These are phyloP conservation scores for Sclerotinia trifoliorum DNA, from an alignment of 2,329 filamentous ascomycete genomes.

Conservation along the genomic window DNA sequence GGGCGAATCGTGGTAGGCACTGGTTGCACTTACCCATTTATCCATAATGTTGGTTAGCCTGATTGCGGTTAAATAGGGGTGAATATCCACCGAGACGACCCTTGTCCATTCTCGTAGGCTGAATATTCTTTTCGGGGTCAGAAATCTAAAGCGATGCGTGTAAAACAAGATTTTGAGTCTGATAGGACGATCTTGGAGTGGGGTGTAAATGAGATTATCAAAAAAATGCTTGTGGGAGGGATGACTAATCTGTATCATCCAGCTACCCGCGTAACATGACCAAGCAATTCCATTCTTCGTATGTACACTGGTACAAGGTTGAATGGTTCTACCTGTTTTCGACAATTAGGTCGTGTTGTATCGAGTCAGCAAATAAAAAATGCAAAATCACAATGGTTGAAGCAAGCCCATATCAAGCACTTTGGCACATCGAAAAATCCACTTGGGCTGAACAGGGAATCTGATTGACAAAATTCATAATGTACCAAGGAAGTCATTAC, in stretches of 20 bases:
- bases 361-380: neutral
- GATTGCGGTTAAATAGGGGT: constrained; percentile 20
- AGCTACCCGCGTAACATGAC: neutral
- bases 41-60: neutral
- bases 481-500: neutral
- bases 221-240: too few species aligned
- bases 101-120: constrained; percentile 11
- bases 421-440: neutral
- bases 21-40: constrained; percentile 20
- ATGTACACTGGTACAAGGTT: constrained; percentile 2
- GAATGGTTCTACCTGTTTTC: neutral
- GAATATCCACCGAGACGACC: neutral
- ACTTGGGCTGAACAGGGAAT: neutral
- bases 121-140: neutral
- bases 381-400: neutral
- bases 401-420: neutral
- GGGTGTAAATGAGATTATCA: too few species aligned
- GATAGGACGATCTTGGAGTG: too few species aligned
- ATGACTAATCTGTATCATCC: neutral
- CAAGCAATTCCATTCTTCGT: neutral
- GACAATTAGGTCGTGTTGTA: neutral
- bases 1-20: neutral
- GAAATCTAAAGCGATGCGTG: neutral
- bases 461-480: neutral
- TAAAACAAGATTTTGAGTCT: neutral